Evolutionary conservation across 441 rosid species (phyloP).

Genomic region (Cnidoscolus chayamansa): DNA sequence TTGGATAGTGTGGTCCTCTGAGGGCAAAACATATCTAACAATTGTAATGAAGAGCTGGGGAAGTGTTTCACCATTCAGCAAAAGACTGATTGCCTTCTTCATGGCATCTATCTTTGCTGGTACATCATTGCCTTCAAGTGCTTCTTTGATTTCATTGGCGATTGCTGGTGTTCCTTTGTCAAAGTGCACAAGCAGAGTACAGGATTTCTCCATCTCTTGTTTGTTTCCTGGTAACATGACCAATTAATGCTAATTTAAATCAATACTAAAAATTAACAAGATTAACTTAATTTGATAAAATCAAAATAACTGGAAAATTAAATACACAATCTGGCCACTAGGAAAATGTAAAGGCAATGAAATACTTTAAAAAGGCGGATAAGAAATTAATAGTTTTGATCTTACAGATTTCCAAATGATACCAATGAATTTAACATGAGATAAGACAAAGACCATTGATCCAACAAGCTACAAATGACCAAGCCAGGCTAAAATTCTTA

Average conservation of each 20-base stretch:
- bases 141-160: slow-evolving; percentile 81
- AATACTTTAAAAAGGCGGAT: neutral
- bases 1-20: slow-evolving; percentile 74
- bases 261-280: neutral
- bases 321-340: neutral
- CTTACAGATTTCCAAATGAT: neutral
- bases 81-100: slow-evolving; percentile 78
- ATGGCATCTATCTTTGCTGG: slow-evolving; percentile 59
- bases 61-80: slow-evolving; percentile 69
- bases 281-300: neutral
- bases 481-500: neutral
- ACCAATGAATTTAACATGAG: neutral
- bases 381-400: too few relatives aligned
- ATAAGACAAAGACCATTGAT: neutral
- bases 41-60: slow-evolving; percentile 85
- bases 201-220: slow-evolving; percentile 67
- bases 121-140: slow-evolving; percentile 69
- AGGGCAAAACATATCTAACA: slow-evolving; percentile 74
- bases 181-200: slow-evolving; percentile 57
- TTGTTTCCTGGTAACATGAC: slow-evolving; percentile 26
- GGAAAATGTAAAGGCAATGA: slow-evolving; percentile 3
- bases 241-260: slow-evolving; percentile 18
- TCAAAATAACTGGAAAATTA: neutral
- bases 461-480: neutral
- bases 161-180: slow-evolving; percentile 73